Evolutionary conservation across 2,329 filamentous ascomycete genomes (phyloP).

Genomic region (Parafenestella ontariensis): DNA sequence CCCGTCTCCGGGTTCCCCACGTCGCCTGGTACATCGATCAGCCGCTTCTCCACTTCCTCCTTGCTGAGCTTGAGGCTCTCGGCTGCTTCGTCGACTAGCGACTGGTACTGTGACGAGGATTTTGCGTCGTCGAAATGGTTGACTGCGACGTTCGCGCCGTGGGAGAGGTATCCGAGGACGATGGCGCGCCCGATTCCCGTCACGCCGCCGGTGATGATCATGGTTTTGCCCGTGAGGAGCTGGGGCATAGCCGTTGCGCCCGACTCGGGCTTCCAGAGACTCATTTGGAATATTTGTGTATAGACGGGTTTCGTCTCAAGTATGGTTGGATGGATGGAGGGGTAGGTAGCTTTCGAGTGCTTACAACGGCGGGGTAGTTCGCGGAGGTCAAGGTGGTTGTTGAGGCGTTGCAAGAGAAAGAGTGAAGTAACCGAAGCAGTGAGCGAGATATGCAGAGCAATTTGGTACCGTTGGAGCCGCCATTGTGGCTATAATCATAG

Average conservation of each 20-base stretch:
- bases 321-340: conserved; percentile 1
- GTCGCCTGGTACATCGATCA: conserved; percentile 78
- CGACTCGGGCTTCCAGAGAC: conserved; percentile 4
- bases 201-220: conserved; percentile 85
- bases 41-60: conserved; percentile 44
- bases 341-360: background rate
- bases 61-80: conserved; percentile 17
- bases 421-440: background rate
- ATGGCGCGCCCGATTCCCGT: conserved; percentile 90
- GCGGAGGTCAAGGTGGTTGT: conserved; percentile 5
- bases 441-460: background rate
- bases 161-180: conserved; percentile 76
- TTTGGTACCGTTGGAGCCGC: background rate
- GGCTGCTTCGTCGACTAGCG: conserved; percentile 54
- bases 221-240: conserved; percentile 76
- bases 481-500: conserved; percentile 20
- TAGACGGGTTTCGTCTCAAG: background rate
- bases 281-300: conserved; percentile 1
- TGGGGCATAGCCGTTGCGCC: conserved; percentile 25
- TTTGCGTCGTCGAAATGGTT: conserved; percentile 74
- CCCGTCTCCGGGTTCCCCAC: conserved; percentile 78
- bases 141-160: conserved; percentile 79
- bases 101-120: conserved; percentile 55
- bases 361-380: conserved; percentile 9
- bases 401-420: no score